Percentiles rank a stretch among this genome's conserved stretches.
These are phyloP conservation scores for Solanum hybrid DNA, from an alignment of 305 asterid genomes.

Conservation along the genomic window DNA sequence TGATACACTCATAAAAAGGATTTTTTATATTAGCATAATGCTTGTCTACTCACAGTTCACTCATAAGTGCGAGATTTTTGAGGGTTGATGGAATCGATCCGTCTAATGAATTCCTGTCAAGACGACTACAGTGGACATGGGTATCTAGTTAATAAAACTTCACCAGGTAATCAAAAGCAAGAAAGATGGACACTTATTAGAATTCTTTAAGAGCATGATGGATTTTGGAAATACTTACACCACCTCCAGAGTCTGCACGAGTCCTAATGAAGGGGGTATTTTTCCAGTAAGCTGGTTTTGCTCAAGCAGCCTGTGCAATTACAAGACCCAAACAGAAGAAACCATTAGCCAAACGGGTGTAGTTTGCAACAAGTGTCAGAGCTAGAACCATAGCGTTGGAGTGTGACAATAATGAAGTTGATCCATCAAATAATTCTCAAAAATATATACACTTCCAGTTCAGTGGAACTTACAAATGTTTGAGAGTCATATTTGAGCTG, in stretches of 20 bases:
- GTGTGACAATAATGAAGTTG: neutral
- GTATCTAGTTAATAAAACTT: neutral
- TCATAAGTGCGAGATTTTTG: constrained; percentile 39
- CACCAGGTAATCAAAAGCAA: neutral
- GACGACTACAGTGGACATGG: constrained; percentile 46
- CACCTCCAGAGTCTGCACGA: constrained; percentile 49
- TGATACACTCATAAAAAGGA: neutral
- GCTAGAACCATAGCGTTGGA: neutral
- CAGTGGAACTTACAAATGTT: constrained; percentile 57
- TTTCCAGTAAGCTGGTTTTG: constrained; percentile 49
- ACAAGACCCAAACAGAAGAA: neutral
- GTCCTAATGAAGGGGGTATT: constrained; percentile 64
- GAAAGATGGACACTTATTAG: neutral
- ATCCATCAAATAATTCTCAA: neutral
- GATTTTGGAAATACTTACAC: constrained; percentile 55
- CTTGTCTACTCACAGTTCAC: constrained; percentile 48
- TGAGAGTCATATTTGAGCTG: constrained; percentile 47
- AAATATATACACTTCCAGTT: neutral
- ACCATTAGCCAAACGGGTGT: neutral
- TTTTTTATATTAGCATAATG: neutral
- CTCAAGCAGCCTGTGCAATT: constrained; percentile 68
- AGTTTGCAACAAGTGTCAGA: neutral
- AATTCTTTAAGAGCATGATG: neutral
- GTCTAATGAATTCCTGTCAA: constrained; percentile 53
- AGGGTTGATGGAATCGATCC: constrained; percentile 72